These are phyloP conservation scores for Anthoceros angustus DNA, from an alignment of 225 moss, liverwort and hornwort species.

Conservation along the genomic window DNA sequence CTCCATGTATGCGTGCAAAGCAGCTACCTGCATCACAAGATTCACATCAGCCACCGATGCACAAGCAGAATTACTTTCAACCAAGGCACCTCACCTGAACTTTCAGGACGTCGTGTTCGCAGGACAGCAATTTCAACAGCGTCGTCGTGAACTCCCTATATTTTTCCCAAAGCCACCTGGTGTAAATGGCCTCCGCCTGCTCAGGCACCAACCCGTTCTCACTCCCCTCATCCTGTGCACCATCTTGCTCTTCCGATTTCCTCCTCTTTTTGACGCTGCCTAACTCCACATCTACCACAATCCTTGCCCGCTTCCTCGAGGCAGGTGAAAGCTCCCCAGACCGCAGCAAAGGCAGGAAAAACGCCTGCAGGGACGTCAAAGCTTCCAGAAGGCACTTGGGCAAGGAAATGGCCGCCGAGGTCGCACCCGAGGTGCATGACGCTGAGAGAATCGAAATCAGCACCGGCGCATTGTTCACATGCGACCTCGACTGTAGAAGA, in stretches of 20 bases:
- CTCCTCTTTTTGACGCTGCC: conserved; percentile 9
- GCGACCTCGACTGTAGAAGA: conserved; percentile 45
- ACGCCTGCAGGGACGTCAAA: conserved; percentile 55
- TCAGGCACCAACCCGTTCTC: conserved; percentile 3
- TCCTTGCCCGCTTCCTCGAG: conserved; percentile 29
- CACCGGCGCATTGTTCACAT: conserved; percentile 67
- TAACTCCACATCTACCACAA: conserved; percentile 15
- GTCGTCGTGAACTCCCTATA: conserved; percentile 49
- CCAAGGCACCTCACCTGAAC: conserved; percentile 27
- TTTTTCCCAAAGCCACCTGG: conserved; percentile 65
- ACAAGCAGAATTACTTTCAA: background rate
- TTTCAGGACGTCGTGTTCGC: conserved; percentile 20
- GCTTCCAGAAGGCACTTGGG: conserved; percentile 37
- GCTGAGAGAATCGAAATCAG: conserved; percentile 47
- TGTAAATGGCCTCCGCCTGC: conserved; percentile 58
- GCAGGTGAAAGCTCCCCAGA: conserved; percentile 42
- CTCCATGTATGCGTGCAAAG: conserved; percentile 68
- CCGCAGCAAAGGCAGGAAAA: conserved; percentile 54
- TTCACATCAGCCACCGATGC: background rate
- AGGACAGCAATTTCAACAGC: conserved; percentile 38
- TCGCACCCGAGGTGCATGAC: conserved; percentile 6
- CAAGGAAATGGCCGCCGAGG: background rate
- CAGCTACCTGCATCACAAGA: conserved; percentile 35
- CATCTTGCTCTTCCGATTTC: background rate
- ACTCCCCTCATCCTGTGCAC: conserved; percentile 17